These are phyloP conservation scores for Amanita rubescens DNA, from an alignment of 768 basidiomycete species.

Conservation along the genomic window DNA sequence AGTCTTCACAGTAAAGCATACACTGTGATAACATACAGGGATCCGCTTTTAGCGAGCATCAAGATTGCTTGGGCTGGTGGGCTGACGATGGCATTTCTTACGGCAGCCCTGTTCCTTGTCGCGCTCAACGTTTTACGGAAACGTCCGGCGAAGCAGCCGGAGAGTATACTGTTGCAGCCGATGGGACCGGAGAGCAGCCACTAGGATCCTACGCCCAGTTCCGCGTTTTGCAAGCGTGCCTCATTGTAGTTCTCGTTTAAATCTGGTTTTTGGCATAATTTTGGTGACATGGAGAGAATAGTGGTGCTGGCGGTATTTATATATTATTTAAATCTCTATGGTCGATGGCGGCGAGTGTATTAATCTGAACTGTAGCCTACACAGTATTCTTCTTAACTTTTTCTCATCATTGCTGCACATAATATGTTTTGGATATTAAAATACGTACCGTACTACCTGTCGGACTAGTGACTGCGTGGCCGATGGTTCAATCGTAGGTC, in stretches of 20 bases:
- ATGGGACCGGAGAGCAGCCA: no score
- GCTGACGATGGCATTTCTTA: background rate
- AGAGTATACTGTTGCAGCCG: background rate
- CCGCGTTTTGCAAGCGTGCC: no score
- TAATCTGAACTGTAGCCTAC: no score
- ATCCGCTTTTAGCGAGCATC: slow-evolving; percentile 18
- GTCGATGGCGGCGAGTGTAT: no score
- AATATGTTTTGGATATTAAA: slow-evolving; percentile 30
- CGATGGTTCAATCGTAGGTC: slow-evolving; percentile 82
- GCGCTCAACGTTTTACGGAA: background rate
- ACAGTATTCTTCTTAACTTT: no score
- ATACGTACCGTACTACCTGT: slow-evolving; percentile 68
- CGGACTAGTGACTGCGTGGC: slow-evolving; percentile 73
- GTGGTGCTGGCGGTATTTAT: no score
- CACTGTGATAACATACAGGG: slow-evolving; percentile 17
- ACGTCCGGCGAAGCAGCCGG: background rate
- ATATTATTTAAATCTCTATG: no score
- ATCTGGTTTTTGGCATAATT: no score
- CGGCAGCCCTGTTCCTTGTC: slow-evolving; percentile 16
- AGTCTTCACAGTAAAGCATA: slow-evolving; percentile 21
- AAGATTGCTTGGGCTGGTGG: slow-evolving; percentile 30
- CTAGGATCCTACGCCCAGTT: no score
- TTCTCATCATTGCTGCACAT: no score
- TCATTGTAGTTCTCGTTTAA: no score
- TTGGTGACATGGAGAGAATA: no score